Conservation (phyloP, 2,329 filamentous ascomycete species). For the Elsinoe necatrix region DNA sequence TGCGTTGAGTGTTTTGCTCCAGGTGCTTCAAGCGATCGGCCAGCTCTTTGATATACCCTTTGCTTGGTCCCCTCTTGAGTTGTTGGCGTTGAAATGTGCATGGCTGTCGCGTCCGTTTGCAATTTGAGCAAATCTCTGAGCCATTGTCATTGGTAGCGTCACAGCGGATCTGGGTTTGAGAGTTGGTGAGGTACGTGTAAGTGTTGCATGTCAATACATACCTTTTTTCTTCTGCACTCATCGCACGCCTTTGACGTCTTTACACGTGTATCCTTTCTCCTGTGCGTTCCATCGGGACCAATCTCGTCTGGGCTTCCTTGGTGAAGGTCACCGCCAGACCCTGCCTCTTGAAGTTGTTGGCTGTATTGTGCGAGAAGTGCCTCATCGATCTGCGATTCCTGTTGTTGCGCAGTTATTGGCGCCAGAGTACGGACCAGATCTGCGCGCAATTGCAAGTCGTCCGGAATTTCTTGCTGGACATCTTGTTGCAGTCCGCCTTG, state of each 20-base stretch:
- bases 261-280: constrained; percentile 16
- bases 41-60: constrained; percentile 90
- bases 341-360: background rate
- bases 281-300: constrained; percentile 10
- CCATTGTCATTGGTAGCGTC: constrained; percentile 69
- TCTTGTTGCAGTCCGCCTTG: constrained; percentile 7
- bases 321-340: background rate
- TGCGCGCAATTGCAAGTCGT: constrained; percentile 16
- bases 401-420: constrained; percentile 12
- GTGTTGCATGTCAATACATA: background rate
- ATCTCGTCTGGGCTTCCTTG: constrained; percentile 16
- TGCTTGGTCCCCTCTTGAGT: constrained; percentile 59
- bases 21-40: constrained; percentile 76
- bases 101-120: constrained; percentile 62
- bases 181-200: constrained; percentile 9
- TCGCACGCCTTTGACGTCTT: constrained; percentile 22
- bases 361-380: constrained; percentile 1
- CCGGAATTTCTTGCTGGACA: constrained; percentile 4
- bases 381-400: constrained; percentile 15
- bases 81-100: constrained; percentile 70
- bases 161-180: constrained; percentile 56
- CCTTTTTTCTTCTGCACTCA: constrained; percentile 21
- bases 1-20: constrained; percentile 58
- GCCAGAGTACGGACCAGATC: constrained; percentile 17
- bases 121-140: constrained; percentile 70